Conservation (phyloP, 1,139 yeast species). For the Yarrowia galli region DNA sequence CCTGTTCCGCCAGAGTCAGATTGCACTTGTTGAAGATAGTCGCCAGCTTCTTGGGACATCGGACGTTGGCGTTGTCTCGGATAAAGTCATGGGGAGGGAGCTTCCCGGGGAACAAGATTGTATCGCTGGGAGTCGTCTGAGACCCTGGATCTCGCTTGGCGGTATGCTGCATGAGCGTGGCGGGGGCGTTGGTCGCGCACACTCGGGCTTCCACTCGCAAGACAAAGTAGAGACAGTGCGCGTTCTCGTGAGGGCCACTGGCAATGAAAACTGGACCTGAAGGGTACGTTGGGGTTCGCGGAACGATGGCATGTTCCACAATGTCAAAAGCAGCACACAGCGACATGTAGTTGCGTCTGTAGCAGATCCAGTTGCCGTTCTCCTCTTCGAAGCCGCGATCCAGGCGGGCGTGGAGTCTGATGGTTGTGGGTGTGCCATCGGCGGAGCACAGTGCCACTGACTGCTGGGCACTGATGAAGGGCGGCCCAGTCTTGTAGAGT, state of each 20-base stretch:
- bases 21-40: constrained; percentile 15
- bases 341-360: constrained; percentile 36
- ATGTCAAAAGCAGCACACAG: constrained; percentile 33
- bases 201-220: constrained; percentile 24
- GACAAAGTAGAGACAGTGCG: constrained; percentile 19
- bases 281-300: neutral
- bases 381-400: constrained; percentile 36
- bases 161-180: constrained; percentile 30
- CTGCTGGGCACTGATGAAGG: constrained; percentile 2
- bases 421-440: constrained; percentile 11
- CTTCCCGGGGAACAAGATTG: constrained; percentile 16
- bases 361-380: constrained; percentile 31
- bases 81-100: constrained; percentile 28
- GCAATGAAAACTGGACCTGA: constrained; percentile 22
- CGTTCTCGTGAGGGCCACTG: constrained; percentile 10
- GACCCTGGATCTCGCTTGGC: constrained; percentile 33
- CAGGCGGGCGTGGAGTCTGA: constrained; percentile 20
- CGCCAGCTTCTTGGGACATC: constrained; percentile 25
- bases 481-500: constrained; percentile 29
- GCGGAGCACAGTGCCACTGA: neutral
- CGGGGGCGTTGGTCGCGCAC: constrained; percentile 1
- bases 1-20: constrained; percentile 6
- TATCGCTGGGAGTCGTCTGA: constrained; percentile 18
- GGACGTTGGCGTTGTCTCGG: constrained; percentile 23
- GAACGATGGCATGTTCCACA: constrained; percentile 20